These are phyloP conservation scores for Stachybotrys chartarum DNA, from an alignment of 2,329 filamentous ascomycete genomes.

Conservation along the genomic window DNA sequence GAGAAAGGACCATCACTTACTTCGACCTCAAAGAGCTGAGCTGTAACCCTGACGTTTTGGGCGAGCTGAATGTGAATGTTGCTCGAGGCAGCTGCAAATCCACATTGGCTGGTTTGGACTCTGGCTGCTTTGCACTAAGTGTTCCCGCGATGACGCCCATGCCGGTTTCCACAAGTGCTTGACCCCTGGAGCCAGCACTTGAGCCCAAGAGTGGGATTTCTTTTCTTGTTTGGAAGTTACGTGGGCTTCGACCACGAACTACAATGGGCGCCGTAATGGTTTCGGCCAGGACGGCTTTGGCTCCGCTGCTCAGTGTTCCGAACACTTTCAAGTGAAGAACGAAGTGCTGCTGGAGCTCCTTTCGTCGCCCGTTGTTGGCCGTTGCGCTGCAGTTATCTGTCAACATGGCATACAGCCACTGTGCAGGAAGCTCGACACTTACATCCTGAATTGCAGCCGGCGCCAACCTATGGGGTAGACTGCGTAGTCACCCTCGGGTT, in stretches of 20 bases:
- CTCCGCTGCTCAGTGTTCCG: conserved; percentile 76
- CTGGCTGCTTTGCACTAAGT: conserved; percentile 46
- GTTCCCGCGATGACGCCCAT: conserved; percentile 53
- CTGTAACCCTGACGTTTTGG: conserved; percentile 46
- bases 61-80: conserved; percentile 50
- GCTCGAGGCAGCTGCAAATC: conserved; percentile 50
- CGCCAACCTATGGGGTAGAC: conserved; percentile 94
- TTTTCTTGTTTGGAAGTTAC: conserved; percentile 91
- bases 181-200: conserved; percentile 70
- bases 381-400: conserved; percentile 55
- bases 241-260: conserved; percentile 83
- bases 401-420: not conserved
- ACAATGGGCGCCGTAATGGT: conserved; percentile 86
- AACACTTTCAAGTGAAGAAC: conserved; percentile 81
- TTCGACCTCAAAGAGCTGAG: conserved; percentile 49
- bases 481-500: conserved; percentile 70
- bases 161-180: conserved; percentile 60
- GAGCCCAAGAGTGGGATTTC: conserved; percentile 80
- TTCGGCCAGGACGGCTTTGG: conserved; percentile 74
- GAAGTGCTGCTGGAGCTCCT: conserved; percentile 95
- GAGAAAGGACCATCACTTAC: conserved; percentile 32
- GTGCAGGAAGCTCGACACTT: conserved; percentile 21
- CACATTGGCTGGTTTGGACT: conserved; percentile 41
- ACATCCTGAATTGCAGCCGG: conserved; percentile 82
- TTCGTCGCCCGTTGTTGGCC: conserved; percentile 89